phyloP scores from a whole-genome alignment of 2,329 filamentous ascomycete species.

The Apiospora marii region DNA sequence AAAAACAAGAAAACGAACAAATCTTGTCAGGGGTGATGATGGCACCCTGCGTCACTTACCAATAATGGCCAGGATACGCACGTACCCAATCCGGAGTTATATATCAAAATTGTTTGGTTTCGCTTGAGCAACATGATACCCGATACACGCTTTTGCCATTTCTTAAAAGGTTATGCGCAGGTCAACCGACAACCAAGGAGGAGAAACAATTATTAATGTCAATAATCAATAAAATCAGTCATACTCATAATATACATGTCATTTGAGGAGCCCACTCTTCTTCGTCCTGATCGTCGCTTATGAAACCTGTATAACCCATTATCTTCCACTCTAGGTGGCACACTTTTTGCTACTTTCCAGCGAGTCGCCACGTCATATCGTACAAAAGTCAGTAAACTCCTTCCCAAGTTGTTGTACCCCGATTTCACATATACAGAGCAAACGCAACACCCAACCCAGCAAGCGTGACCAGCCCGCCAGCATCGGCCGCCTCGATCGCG shows the following conservation, averaged over 20 bases:
- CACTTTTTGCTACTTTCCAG: too few species aligned
- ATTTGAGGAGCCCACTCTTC: not conserved
- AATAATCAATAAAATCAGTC: not conserved
- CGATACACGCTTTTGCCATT: not conserved
- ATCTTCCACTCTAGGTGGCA: not conserved
- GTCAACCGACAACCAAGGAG: not conserved
- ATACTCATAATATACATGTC: not conserved
- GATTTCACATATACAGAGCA: constrained; percentile 23
- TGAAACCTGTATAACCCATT: not conserved
- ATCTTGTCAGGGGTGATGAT: not conserved
- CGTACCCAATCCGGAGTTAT: not conserved
- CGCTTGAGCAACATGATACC: not conserved
- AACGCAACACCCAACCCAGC: constrained; percentile 27
- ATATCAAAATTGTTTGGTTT: not conserved
- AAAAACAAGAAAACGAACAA: too few species aligned
- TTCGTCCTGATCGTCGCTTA: not conserved
- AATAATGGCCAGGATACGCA: not conserved
- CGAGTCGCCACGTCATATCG: too few species aligned
- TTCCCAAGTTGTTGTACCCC: not conserved
- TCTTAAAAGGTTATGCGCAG: too few species aligned
- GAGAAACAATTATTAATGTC: not conserved
- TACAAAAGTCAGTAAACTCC: not conserved
- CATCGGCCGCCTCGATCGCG: not conserved
- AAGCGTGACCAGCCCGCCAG: constrained; percentile 25
- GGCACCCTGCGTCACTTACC: not conserved